Conservation (phyloP, 257 asterid genomes). For the Solanum virginianum region DNA sequence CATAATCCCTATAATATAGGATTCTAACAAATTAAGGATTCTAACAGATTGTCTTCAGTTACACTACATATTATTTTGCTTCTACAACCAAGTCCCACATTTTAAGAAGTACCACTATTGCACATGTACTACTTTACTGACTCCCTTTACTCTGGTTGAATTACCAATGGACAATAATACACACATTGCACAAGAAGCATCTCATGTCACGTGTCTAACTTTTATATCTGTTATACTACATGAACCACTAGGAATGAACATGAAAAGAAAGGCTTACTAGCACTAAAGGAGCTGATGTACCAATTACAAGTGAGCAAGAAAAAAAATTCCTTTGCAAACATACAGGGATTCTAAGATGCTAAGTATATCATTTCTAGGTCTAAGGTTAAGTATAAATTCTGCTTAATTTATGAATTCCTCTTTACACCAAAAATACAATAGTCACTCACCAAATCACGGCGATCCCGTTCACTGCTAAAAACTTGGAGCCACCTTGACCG, state of each 20-base stretch:
- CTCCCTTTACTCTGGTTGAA: background rate
- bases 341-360: background rate
- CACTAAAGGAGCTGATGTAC: background rate
- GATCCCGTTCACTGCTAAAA: conserved; percentile 91
- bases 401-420: background rate
- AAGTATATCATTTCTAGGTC: background rate
- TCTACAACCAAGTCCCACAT: background rate
- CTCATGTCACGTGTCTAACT: background rate
- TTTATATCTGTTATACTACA: background rate
- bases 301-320: background rate
- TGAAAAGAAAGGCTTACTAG: background rate
- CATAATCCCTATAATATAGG: no score
- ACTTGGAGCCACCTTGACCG: conserved; percentile 90
- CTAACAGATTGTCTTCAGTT: background rate
- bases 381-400: background rate
- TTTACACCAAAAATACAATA: background rate
- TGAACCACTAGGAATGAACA: background rate
- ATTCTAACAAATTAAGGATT: no score
- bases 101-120: background rate
- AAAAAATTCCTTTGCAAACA: background rate
- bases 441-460: conserved; percentile 96
- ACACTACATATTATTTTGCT: background rate
- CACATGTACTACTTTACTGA: background rate
- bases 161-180: background rate
- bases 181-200: background rate